phyloP scores from a whole-genome alignment of 2,329 filamentous ascomycete species.

The Tolypocladium tropicale region DNA sequence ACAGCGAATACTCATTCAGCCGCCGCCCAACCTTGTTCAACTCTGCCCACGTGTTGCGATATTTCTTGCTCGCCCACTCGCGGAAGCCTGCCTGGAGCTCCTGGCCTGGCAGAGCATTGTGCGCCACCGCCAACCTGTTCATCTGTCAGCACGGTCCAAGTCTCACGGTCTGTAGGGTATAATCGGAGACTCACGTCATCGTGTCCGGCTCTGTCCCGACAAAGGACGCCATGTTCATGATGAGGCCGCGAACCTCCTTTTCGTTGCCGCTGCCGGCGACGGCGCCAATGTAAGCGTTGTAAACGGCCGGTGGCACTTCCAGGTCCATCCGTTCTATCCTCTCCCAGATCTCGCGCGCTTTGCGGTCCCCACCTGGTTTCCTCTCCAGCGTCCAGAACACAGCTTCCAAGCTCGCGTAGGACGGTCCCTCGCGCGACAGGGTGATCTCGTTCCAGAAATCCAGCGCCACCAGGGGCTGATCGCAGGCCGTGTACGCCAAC shows the following conservation, averaged over 20 bases:
- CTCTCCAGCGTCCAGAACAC: constrained; percentile 71
- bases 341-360: constrained; percentile 59
- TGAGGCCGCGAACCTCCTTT: constrained; percentile 54
- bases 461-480: constrained; percentile 54
- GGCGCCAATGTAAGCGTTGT: constrained; percentile 66
- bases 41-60: constrained; percentile 59
- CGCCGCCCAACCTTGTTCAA: constrained; percentile 44
- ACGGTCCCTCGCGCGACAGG: constrained; percentile 76
- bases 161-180: too few relatives aligned
- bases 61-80: constrained; percentile 59
- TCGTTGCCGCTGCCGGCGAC: constrained; percentile 63
- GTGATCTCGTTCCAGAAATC: constrained; percentile 79
- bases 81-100: constrained; percentile 60
- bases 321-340: constrained; percentile 67
- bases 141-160: not conserved
- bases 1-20: constrained; percentile 31
- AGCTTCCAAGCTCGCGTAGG: constrained; percentile 68
- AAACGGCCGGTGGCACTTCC: constrained; percentile 62
- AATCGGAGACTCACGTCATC: constrained; percentile 51
- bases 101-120: constrained; percentile 60
- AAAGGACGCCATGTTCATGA: constrained; percentile 56
- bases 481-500: constrained; percentile 68
- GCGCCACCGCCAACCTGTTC: constrained; percentile 61
- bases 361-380: constrained; percentile 44
- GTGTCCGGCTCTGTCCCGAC: constrained; percentile 58